Conservation (phyloP, 352 stramenopile genomes). For the Thalassiosira hispida region DNA sequence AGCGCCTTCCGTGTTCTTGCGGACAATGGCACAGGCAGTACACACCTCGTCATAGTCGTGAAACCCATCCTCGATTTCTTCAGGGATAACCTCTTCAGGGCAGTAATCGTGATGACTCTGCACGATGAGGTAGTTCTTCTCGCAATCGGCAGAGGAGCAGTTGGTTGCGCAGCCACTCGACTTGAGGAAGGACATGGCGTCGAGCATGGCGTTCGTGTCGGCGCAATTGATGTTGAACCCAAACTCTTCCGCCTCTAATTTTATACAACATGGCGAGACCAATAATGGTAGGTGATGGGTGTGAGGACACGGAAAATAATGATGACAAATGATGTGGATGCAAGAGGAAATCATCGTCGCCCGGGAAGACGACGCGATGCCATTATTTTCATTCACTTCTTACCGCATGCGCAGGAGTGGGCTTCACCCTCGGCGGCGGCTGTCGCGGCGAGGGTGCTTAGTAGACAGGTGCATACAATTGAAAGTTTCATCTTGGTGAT, state of each 20-base stretch:
- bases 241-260: constrained; percentile 37
- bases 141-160: constrained; percentile 34
- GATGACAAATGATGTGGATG: no score
- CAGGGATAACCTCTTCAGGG: constrained; percentile 28
- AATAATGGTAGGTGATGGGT: no score
- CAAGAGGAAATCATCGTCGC: no score
- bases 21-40: constrained; percentile 30
- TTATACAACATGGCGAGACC: no score
- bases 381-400: no score
- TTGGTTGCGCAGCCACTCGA: constrained; percentile 23
- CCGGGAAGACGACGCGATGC: no score
- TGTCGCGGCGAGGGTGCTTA: constrained; percentile 1
- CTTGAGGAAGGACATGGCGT: constrained; percentile 31
- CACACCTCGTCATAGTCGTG: constrained; percentile 49
- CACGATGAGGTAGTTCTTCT: constrained; percentile 49
- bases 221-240: constrained; percentile 47
- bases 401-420: constrained; percentile 43
- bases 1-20: constrained; percentile 15
- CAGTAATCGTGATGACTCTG: constrained; percentile 55
- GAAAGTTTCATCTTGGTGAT: constrained; percentile 17
- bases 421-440: not conserved
- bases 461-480: not conserved
- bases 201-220: constrained; percentile 36
- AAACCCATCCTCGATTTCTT: constrained; percentile 49
- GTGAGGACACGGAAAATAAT: no score